These are phyloP conservation scores for Tylopilus sp. DNA, from an alignment of 768 basidiomycete genomes.

Conservation along the genomic window DNA sequence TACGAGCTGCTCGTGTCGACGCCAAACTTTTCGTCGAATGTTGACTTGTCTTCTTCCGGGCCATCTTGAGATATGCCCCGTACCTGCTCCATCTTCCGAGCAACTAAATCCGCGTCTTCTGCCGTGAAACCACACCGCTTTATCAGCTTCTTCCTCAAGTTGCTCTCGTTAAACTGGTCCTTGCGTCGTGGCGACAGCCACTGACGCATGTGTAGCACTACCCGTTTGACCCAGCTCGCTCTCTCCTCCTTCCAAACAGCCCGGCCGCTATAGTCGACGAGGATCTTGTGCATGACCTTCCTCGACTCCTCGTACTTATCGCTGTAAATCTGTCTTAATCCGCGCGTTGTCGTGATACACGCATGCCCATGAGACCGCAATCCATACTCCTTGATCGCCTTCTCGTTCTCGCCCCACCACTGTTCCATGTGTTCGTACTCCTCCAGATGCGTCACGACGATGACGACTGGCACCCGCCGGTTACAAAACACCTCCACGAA, in stretches of 20 bases:
- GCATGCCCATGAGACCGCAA: slow-evolving; percentile 37
- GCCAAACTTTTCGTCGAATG: slow-evolving; percentile 19
- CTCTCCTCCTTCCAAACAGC: slow-evolving; percentile 24
- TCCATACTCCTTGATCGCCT: slow-evolving; percentile 27
- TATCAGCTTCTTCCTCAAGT: slow-evolving; percentile 20
- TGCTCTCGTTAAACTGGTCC: slow-evolving; percentile 7
- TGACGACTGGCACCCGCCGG: slow-evolving; percentile 28
- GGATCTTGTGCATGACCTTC: slow-evolving; percentile 17
- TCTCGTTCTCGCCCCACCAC: slow-evolving; percentile 41
- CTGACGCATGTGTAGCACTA: slow-evolving; percentile 23
- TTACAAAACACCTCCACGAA: slow-evolving; percentile 40
- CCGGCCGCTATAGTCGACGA: slow-evolving; percentile 16
- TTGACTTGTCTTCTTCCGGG: slow-evolving; percentile 14
- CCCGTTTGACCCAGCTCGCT: slow-evolving; percentile 24
- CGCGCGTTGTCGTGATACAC: slow-evolving; percentile 38
- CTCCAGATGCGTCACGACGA: slow-evolving; percentile 37
- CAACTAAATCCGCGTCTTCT: slow-evolving; percentile 18
- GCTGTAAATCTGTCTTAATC: slow-evolving; percentile 14
- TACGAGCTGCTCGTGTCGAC: slow-evolving; percentile 4
- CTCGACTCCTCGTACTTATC: slow-evolving; percentile 35
- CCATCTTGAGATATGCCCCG: slow-evolving; percentile 2
- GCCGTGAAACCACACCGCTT: slow-evolving; percentile 22
- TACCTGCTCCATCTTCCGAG: slow-evolving; percentile 17
- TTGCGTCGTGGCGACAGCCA: slow-evolving; percentile 20
- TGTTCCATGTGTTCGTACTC: slow-evolving; percentile 30